Percentiles rank a stretch among this genome's conserved stretches.
phyloP scores from a whole-genome alignment of 495 filamentous ascomycete genomes.

The Neurospora pannonica region DNA sequence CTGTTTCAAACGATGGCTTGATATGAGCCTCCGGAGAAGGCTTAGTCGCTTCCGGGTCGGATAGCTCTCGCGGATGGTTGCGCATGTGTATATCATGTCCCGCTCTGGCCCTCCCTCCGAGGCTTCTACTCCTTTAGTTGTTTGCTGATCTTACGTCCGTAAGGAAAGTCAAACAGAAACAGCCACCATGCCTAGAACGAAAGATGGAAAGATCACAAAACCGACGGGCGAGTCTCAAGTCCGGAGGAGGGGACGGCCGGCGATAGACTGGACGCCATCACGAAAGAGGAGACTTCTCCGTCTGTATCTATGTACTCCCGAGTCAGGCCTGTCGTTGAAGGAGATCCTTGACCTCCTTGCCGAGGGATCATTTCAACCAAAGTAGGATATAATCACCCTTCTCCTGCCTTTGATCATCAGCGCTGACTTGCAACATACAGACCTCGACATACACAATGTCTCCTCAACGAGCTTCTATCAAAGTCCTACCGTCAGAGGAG shows the following conservation, averaged over 20 bases:
- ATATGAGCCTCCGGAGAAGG: not conserved
- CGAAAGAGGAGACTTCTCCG: slow-evolving; percentile 9
- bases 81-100: not conserved
- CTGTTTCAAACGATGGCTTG: not conserved
- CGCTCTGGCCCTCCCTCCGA: not conserved
- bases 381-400: not conserved
- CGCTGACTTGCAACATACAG: not conserved
- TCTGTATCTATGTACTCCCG: slow-evolving; percentile 11
- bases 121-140: not conserved
- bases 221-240: not conserved
- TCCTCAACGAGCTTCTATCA: slow-evolving; percentile 11
- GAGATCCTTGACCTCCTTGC: slow-evolving; percentile 9
- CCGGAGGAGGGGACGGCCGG: slow-evolving; percentile 6
- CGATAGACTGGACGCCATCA: slow-evolving; percentile 10
- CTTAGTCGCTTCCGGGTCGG: not conserved
- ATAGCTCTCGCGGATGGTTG: not conserved
- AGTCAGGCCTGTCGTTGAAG: slow-evolving; percentile 10
- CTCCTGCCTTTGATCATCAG: not conserved
- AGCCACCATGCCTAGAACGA: slow-evolving; percentile 1
- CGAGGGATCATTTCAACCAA: slow-evolving; percentile 9
- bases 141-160: not conserved
- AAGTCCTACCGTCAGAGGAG: slow-evolving; percentile 13
- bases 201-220: slow-evolving; percentile 6
- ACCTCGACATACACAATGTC: slow-evolving; percentile 11
- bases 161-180: not conserved